Conservation (phyloP, 768 basidiomycete genomes). For the Xerocomellus dryophilus region DNA sequence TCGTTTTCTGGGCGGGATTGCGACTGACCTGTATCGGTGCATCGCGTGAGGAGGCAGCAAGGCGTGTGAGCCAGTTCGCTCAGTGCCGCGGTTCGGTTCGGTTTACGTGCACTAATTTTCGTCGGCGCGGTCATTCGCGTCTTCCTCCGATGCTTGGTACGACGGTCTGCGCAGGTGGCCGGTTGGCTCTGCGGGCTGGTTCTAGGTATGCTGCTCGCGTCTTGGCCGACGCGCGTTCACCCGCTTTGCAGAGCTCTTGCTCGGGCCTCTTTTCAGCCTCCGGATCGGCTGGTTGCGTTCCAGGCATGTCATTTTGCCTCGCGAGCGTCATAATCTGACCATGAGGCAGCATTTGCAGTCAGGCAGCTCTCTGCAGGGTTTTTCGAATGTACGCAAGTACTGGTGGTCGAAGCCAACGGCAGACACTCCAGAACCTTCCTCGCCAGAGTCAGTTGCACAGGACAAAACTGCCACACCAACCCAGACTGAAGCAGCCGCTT, state of each 20-base stretch:
- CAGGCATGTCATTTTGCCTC: slow-evolving; percentile 18
- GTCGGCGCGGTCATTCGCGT: neutral
- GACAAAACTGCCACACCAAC: neutral
- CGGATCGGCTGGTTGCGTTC: slow-evolving; percentile 9
- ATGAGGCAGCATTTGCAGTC: slow-evolving; percentile 5
- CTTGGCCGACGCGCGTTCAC: slow-evolving; percentile 11
- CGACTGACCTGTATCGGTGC: slow-evolving; percentile 28
- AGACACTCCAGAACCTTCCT: neutral
- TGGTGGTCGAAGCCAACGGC: slow-evolving; percentile 32
- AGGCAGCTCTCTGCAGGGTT: slow-evolving; percentile 5
- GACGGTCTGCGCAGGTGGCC: slow-evolving; percentile 20
- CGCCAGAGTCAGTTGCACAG: slow-evolving; percentile 6
- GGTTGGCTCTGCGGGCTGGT: slow-evolving; percentile 23
- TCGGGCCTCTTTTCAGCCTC: slow-evolving; percentile 9
- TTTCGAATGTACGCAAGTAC: slow-evolving; percentile 25
- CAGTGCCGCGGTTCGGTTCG: slow-evolving; percentile 13
- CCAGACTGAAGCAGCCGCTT: neutral
- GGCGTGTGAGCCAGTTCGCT: slow-evolving; percentile 22
- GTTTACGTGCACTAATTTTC: slow-evolving; percentile 1
- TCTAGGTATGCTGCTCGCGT: slow-evolving; percentile 16
- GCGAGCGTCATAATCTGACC: neutral
- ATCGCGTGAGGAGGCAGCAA: slow-evolving; percentile 7
- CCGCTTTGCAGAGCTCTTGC: slow-evolving; percentile 13
- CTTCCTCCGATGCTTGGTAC: slow-evolving; percentile 19
- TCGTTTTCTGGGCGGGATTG: neutral